These are phyloP conservation scores for Ceratocystis albifundus DNA, from an alignment of 2,329 filamentous ascomycete genomes.

Conservation along the genomic window DNA sequence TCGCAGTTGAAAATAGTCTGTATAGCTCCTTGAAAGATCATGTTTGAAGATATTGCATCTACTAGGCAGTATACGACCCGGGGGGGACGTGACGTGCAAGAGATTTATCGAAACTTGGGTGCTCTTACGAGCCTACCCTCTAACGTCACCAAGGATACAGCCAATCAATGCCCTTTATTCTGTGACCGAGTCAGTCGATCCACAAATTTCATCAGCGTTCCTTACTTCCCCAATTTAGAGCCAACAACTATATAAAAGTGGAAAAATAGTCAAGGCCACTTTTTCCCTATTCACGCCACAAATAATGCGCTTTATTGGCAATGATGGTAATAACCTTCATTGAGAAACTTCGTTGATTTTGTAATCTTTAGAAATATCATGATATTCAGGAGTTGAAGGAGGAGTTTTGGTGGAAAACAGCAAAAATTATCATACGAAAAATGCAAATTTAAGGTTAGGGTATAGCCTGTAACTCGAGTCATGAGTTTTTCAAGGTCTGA, in stretches of 20 bases:
- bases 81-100: constrained; percentile 12
- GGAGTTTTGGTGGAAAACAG: neutral
- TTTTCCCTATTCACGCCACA: neutral
- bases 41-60: neutral
- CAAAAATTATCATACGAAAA: neutral
- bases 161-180: constrained; percentile 14
- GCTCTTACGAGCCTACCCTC: neutral
- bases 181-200: constrained; percentile 20
- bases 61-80: neutral
- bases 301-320: too few species aligned
- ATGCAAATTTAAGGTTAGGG: neutral
- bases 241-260: neutral
- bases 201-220: constrained; percentile 10
- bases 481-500: neutral
- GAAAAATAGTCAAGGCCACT: neutral
- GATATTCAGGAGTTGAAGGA: neutral
- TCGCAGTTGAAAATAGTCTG: neutral
- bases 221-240: neutral
- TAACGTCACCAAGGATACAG: neutral
- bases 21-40: neutral
- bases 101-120: neutral
- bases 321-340: too few species aligned
- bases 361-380: neutral
- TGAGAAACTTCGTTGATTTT: neutral
- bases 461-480: constrained; percentile 3